Conservation (phyloP, 2,329 filamentous ascomycete species). For the Xylaria sp. region DNA sequence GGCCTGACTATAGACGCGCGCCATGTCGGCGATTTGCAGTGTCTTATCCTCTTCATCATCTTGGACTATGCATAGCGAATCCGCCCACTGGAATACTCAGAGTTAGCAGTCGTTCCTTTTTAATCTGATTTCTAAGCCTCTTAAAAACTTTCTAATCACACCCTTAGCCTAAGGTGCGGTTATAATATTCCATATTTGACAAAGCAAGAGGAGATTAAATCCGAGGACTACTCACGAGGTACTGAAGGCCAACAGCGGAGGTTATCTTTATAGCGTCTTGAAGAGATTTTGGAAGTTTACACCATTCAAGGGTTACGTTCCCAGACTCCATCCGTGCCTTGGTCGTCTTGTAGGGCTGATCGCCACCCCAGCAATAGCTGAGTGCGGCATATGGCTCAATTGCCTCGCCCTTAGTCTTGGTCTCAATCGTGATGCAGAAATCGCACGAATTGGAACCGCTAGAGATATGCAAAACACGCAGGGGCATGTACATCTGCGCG, state of each 20-base stretch:
- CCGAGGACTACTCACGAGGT: background rate
- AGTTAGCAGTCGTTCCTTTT: background rate
- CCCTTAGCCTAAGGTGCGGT: background rate
- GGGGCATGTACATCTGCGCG: constrained; percentile 17
- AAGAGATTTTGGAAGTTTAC: constrained; percentile 19
- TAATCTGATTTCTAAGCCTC: background rate
- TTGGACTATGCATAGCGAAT: constrained; percentile 27
- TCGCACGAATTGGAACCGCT: constrained; percentile 17
- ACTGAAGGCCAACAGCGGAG: constrained; percentile 15
- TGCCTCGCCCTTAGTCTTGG: background rate
- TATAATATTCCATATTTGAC: background rate
- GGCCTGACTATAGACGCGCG: constrained; percentile 16
- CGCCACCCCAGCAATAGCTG: constrained; percentile 30
- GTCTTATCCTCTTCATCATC: constrained; percentile 23
- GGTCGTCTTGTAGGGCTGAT: constrained; percentile 28
- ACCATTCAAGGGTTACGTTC: constrained; percentile 5
- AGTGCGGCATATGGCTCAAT: constrained; percentile 21
- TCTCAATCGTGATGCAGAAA: constrained; percentile 9
- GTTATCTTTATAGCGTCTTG: constrained; percentile 24
- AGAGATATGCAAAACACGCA: constrained; percentile 17
- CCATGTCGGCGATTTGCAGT: constrained; percentile 25
- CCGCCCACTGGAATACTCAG: constrained; percentile 11
- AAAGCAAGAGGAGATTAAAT: background rate
- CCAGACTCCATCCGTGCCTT: constrained; percentile 19
- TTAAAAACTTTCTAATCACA: background rate